Evolutionary conservation across 305 asterid species (phyloP), one percentile per base, ranked within the genome.

Genomic region (Fraxinus greggii): DNA sequence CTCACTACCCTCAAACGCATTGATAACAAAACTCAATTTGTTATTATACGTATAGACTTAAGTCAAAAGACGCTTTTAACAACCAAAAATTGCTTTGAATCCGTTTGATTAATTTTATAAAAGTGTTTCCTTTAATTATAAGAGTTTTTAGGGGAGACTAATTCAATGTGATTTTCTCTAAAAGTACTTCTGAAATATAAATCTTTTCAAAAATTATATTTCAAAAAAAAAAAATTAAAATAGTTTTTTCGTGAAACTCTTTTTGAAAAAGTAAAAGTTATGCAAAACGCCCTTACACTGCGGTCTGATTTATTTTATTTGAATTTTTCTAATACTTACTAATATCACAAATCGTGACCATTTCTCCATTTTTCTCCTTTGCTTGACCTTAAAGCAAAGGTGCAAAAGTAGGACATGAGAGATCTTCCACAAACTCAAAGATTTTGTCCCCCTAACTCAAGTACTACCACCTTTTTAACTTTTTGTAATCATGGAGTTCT

Each of bases 381-480:
- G 74, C 74, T 67, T 24, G 74, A 28, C 19, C 74, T 24, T 67
- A 28, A 67, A 59, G 69, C 29, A 59, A 59, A 67, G 33, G 74
- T 67, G 23, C 17, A 61, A 65, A 26, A 65, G 54, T 2, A 45
- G 54, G n/a, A 45, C 54, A 45, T 45, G 13, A 45, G 19, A 45
- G 35, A 67, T 67, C 74, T 67, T 24, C 74, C 74, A 67, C 74
- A 67, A 67, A 28, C 74, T 26, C 72, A 24, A 61, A 61, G 72
- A 61, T 61, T 61, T 23, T 61, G 72, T 8, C 72, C 72, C 31
- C 72, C 5, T 23, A 61, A 61, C 32, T 61, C 74, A 9, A 67
- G 12, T 26, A 32, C 3, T 67, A 10, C 4, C 0, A 67, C 74
- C 35, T 67, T 67, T 28, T 67, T 28, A 10, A 67, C 36, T 67